phyloP scores from a whole-genome alignment of 2,329 filamentous ascomycete species.

The Geosmithia putterillii region DNA sequence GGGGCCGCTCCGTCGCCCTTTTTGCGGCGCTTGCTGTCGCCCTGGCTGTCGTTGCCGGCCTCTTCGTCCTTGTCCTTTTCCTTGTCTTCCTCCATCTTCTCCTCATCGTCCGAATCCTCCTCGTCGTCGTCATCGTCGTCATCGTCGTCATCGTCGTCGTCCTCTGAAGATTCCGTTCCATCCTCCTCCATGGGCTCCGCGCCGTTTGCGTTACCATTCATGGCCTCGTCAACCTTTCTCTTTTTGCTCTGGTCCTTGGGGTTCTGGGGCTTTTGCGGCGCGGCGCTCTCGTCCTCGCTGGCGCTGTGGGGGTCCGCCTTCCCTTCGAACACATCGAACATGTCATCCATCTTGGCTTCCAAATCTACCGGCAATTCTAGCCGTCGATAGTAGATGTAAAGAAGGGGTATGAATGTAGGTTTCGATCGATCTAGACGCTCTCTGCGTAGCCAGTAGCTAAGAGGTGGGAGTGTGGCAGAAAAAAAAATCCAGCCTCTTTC shows the following conservation, averaged over 20 bases:
- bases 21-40: constrained; percentile 50
- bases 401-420: not conserved
- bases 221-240: constrained; percentile 69
- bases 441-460: not conserved
- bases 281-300: constrained; percentile 27
- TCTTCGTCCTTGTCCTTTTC: constrained; percentile 16
- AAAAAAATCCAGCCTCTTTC: constrained; percentile 7
- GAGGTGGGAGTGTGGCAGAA: constrained; percentile 11
- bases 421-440: not conserved
- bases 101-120: constrained; percentile 18
- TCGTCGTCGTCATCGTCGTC: constrained; percentile 19
- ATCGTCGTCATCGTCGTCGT: constrained; percentile 15
- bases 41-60: constrained; percentile 34
- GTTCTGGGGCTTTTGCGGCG: constrained; percentile 18
- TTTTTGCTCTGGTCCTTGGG: constrained; percentile 57
- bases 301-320: constrained; percentile 26
- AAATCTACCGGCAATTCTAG: not conserved
- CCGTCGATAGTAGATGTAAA: not conserved
- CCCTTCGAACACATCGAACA: constrained; percentile 75
- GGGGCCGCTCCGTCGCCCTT: constrained; percentile 55
- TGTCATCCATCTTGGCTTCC: constrained; percentile 53
- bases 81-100: constrained; percentile 46
- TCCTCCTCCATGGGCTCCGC: constrained; percentile 21
- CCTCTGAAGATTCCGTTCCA: constrained; percentile 14
- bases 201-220: constrained; percentile 35